Conservation (phyloP, 83 land plant species). For the Picea abies region DNA sequence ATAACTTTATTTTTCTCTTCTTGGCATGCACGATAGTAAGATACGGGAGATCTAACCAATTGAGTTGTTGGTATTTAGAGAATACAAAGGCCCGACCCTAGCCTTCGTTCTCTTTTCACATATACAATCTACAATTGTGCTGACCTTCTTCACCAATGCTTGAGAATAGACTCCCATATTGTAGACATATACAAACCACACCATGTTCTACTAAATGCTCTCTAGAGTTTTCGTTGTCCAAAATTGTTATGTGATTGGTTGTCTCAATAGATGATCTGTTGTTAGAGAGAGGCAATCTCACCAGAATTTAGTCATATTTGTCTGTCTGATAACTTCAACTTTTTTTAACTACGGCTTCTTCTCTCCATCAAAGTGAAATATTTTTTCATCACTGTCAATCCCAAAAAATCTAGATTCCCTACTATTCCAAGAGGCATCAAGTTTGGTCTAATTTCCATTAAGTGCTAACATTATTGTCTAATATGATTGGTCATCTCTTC, state of each 20-base stretch:
- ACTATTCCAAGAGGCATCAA: constrained; percentile 30
- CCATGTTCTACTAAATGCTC: neutral
- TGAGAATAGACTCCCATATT: neutral
- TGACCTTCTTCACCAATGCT: too few relatives aligned
- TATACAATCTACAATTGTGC: too few relatives aligned
- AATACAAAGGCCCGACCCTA: too few relatives aligned
- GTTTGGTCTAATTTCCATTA: constrained; percentile 23
- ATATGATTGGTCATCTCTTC: constrained; percentile 14
- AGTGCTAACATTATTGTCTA: constrained; percentile 23
- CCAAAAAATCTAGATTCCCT: neutral
- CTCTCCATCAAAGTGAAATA: constrained; percentile 35
- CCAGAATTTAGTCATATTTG: constrained; percentile 13
- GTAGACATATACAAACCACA: neutral
- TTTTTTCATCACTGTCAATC: constrained; percentile 6
- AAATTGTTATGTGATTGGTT: neutral
- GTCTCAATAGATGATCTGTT: constrained; percentile 12
- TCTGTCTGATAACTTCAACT: neutral
- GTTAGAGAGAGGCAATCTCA: constrained; percentile 20
- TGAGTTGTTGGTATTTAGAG: too few relatives aligned
- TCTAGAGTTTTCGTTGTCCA: too few relatives aligned
- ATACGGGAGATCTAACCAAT: too few relatives aligned
- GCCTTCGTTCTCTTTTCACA: too few relatives aligned
- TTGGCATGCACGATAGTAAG: too few relatives aligned
- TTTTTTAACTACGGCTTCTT: neutral
- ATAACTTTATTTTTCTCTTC: too few relatives aligned